Evolutionary conservation across 495 filamentous ascomycete species (phyloP).

Genomic region (Pyronema domesticum): DNA sequence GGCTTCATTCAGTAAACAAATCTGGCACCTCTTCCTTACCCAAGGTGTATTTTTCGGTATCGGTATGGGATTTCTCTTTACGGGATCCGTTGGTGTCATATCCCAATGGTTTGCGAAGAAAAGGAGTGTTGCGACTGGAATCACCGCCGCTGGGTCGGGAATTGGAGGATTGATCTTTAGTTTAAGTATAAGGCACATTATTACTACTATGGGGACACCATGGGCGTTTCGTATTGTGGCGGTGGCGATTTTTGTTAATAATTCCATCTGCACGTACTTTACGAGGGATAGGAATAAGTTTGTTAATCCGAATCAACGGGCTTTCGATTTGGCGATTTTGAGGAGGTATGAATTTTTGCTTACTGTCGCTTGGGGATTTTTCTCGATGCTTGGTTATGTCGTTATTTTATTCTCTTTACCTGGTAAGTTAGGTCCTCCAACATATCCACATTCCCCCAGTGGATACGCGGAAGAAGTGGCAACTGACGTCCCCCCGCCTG

Average conservation of each 20-base stretch:
- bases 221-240: conserved; percentile 58
- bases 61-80: conserved; percentile 63
- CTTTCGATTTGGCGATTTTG: conserved; percentile 47
- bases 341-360: conserved; percentile 43
- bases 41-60: conserved; percentile 62
- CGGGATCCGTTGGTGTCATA: conserved; percentile 47
- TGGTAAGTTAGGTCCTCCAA: background rate
- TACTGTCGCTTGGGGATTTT: conserved; percentile 47
- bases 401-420: conserved; percentile 50
- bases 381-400: conserved; percentile 56
- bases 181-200: conserved; percentile 38
- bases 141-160: conserved; percentile 55
- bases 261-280: conserved; percentile 38
- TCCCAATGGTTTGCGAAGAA: conserved; percentile 64
- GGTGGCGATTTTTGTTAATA: conserved; percentile 40
- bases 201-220: conserved; percentile 39
- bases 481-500: background rate
- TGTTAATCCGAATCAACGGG: conserved; percentile 41
- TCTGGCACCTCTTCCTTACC: conserved; percentile 59
- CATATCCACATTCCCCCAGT: background rate
- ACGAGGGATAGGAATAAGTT: conserved; percentile 50
- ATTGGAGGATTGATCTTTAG: conserved; percentile 48
- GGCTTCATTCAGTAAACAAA: conserved; percentile 46
- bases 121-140: conserved; percentile 54
- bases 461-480: background rate